phyloP scores from a whole-genome alignment of 495 filamentous ascomycete species.

The Aspergillus sclerotiicarbonarius region DNA sequence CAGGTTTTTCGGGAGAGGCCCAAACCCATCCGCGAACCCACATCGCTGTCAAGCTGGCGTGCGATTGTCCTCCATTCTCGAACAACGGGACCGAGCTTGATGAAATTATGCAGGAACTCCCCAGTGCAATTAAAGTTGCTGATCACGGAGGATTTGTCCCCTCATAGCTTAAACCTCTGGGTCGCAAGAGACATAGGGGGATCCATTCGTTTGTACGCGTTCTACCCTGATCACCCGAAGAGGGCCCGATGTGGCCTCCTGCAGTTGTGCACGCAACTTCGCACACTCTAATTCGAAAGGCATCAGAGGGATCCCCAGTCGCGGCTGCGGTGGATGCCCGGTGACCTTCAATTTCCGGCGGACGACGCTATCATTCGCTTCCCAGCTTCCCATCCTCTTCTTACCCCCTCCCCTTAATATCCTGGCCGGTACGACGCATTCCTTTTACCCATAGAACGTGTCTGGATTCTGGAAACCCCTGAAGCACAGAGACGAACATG shows the following conservation, averaged over 20 bases:
- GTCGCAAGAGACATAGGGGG: slow-evolving; percentile 1
- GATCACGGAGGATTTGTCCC: slow-evolving; percentile 16
- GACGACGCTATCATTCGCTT: slow-evolving; percentile 8
- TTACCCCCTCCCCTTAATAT: slow-evolving; percentile 4
- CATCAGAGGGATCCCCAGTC: neutral
- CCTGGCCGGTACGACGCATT: neutral
- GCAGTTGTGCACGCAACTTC: slow-evolving; percentile 5
- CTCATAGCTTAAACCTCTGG: slow-evolving; percentile 14
- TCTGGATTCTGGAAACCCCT: neutral
- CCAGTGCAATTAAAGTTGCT: slow-evolving; percentile 24
- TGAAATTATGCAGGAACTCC: slow-evolving; percentile 22
- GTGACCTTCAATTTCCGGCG: slow-evolving; percentile 12
- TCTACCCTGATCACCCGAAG: neutral
- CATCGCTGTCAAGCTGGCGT: neutral
- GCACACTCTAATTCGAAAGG: neutral
- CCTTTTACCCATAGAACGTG: neutral
- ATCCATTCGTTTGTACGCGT: neutral
- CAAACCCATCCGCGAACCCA: slow-evolving; percentile 3
- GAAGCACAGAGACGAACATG: neutral
- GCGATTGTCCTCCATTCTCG: slow-evolving; percentile 1
- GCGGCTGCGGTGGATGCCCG: slow-evolving; percentile 8
- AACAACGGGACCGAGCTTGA: slow-evolving; percentile 12
- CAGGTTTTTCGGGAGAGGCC: slow-evolving; percentile 2
- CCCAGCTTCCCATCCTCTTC: slow-evolving; percentile 3
- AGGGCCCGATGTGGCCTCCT: slow-evolving; percentile 5